These are phyloP conservation scores for Gossypium bickii DNA, from an alignment of 345 rosid genomes.

Conservation along the genomic window DNA sequence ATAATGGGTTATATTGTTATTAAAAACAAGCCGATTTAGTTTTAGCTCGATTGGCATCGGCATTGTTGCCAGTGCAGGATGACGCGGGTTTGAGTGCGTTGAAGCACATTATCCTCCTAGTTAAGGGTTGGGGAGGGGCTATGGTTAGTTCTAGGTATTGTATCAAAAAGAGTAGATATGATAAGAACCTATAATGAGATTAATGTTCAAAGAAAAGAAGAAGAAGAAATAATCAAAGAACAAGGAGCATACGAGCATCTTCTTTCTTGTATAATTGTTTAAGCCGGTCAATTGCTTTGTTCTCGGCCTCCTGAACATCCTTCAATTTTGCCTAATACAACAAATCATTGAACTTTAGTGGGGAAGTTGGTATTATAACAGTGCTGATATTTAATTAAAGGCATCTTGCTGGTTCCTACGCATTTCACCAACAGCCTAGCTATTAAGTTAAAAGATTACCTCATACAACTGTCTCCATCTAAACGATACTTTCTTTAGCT, in stretches of 20 bases:
- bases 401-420: not conserved
- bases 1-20: not conserved
- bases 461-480: slow-evolving; percentile 66
- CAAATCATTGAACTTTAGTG: slow-evolving; percentile 13
- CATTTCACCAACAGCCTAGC: not conserved
- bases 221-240: not conserved
- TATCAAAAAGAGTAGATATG: no score
- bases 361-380: not conserved
- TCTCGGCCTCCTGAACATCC: slow-evolving; percentile 43
- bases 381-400: not conserved
- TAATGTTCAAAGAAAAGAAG: no score
- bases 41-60: no score
- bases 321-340: slow-evolving; percentile 54
- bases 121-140: no score
- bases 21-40: slow-evolving; percentile 6
- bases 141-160: no score
- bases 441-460: slow-evolving; percentile 32
- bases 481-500: slow-evolving; percentile 40
- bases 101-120: no score
- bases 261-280: slow-evolving; percentile 61
- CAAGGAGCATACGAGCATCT: slow-evolving; percentile 56
- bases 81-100: no score
- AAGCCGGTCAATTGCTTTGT: slow-evolving; percentile 40
- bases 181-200: no score
- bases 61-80: no score